Percentiles rank a stretch among this genome's conserved stretches.
Evolutionary conservation across 495 filamentous ascomycete genomes (phyloP).

Genomic region (Staphylotrichum longicolle): DNA sequence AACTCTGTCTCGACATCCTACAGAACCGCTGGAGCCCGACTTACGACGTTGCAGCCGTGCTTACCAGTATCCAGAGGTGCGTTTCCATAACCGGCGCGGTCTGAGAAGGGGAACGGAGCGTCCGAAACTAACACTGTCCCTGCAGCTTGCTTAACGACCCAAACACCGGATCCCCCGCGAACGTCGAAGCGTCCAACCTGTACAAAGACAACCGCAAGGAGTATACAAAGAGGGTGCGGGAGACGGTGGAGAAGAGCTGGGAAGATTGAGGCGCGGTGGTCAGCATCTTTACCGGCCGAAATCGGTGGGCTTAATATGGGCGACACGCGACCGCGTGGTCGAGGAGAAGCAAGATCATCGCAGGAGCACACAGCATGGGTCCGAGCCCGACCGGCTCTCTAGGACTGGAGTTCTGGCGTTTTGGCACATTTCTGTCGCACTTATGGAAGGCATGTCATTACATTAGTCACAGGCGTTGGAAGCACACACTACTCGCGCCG

Average conservation of each 20-base stretch:
- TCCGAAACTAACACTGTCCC: constrained; percentile 16
- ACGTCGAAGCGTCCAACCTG: constrained; percentile 96
- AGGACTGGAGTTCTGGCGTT: constrained; percentile 22
- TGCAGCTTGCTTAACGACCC: constrained; percentile 92
- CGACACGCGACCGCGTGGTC: not conserved
- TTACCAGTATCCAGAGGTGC: constrained; percentile 97
- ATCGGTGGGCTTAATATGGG: constrained; percentile 3
- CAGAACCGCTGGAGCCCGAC: constrained; percentile 99
- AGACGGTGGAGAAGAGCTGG: constrained; percentile 99
- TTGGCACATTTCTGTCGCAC: constrained; percentile 14
- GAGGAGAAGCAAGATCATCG: not conserved
- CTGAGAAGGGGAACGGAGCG: not conserved
- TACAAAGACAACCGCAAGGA: constrained; percentile 98
- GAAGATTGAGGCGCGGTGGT: constrained; percentile 61
- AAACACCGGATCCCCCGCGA: constrained; percentile 94
- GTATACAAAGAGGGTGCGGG: constrained; percentile 89
- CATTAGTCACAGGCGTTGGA: constrained; percentile 13
- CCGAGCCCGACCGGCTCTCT: not conserved
- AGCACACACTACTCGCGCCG: not conserved
- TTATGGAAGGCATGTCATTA: constrained; percentile 19
- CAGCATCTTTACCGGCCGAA: not conserved
- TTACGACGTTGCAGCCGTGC: constrained; percentile 94
- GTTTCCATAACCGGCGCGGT: constrained; percentile 16
- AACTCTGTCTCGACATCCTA: constrained; percentile 94
- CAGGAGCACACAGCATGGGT: not conserved